Base-by-base conservation (phyloP, 805 yeast genomes). In the Starmera amethionina region DNA sequence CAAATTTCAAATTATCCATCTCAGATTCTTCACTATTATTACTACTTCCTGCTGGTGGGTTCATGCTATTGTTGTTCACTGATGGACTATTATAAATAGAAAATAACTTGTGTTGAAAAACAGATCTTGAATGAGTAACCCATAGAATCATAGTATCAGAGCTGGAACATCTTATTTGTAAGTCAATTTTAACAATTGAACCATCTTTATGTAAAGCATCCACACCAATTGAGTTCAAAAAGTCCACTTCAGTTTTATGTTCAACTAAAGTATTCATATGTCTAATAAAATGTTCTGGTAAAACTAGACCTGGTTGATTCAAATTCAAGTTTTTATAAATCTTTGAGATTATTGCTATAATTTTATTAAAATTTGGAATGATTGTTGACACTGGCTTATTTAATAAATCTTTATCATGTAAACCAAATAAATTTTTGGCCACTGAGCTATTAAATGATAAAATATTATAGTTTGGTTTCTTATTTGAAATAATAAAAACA, bases 241-340 rank as follows among this genome's bases (percentile, higher is more conserved):
- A 60, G 7, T 73, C 77, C 19, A 72, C 72, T 37, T 67, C 72
- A 28, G 56, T 49, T n/a, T 57, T 62, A 36, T 55, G 58, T 49
- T 46, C 48, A 30, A 43, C 46, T 42, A 43, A 45, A 42, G 44
- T 63, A 47, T 40, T 70, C 65, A 77, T 68, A 47, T 79, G 78
- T 46, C 97, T 72, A 63, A 90, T 88, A 55, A 83, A 82, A 60
- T 88, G 96, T 58, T 89, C 97, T 0, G 97, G 95, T 11, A 89
- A 63, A 0, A 89, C 96, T 38, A 85, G 61, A 1, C 96, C 96
- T 0, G 82, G 75, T 29, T 61, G 46, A 22, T 22, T 22, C 13
- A 68, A 53, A 42, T 56, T 60, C 45, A 73, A 44, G 15, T 61
- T 52, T 25, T 70, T 65, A 46, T 66, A 64, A 29, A 69, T 63